Percentiles rank a stretch among this genome's conserved stretches.
Conservation (phyloP, 1,284 basidiomycete genomes). For the Rhodotorula sp. region DNA sequence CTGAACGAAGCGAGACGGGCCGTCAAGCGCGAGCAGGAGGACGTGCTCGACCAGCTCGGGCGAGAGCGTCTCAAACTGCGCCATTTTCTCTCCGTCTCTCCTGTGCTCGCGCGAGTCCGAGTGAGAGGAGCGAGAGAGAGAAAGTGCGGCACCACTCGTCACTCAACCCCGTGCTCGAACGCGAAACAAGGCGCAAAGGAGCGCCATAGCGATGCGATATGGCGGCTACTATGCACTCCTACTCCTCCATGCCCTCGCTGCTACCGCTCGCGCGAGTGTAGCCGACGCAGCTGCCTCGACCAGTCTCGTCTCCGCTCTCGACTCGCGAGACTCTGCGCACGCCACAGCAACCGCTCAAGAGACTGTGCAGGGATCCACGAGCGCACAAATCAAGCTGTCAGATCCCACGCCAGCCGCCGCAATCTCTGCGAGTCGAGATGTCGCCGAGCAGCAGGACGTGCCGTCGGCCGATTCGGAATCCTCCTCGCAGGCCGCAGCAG, state of each 20-base stretch:
- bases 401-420: no score
- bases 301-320: background rate
- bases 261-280: background rate
- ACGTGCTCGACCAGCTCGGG: slow-evolving; percentile 13
- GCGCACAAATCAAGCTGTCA: no score
- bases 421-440: no score
- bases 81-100: background rate
- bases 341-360: no score
- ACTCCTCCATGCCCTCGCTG: background rate
- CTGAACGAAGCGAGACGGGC: background rate
- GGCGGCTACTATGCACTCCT: background rate
- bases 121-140: background rate
- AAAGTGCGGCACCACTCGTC: background rate
- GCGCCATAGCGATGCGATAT: background rate
- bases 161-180: background rate
- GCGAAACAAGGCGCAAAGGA: background rate
- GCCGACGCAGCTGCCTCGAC: background rate
- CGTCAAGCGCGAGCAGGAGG: slow-evolving; percentile 4
- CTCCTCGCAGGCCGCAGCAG: no score
- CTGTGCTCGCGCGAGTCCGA: background rate
- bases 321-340: no score
- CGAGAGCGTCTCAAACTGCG: background rate
- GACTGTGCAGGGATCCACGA: no score
- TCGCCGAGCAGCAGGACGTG: no score
- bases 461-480: no score